phyloP scores from a whole-genome alignment of 2,329 filamentous ascomycete genomes.

The Meredithiella fracta region DNA sequence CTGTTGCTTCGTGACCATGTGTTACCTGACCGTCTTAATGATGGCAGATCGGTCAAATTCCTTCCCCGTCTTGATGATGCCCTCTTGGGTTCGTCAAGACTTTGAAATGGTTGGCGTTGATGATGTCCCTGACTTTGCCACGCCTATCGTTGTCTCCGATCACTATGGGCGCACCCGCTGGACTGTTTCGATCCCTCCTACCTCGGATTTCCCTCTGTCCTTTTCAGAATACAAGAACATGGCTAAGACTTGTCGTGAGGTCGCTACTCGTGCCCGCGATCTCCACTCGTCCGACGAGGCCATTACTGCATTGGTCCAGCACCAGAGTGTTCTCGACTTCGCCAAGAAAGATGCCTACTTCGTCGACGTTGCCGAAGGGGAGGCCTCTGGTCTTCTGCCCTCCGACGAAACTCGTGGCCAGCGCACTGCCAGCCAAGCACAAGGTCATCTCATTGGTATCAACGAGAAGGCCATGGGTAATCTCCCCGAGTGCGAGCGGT shows the following conservation, averaged over 20 bases:
- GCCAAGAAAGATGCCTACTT: conserved; percentile 51
- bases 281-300: conserved; percentile 21
- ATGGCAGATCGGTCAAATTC: conserved; percentile 19
- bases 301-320: conserved; percentile 21
- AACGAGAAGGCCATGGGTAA: conserved; percentile 27
- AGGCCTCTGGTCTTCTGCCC: conserved; percentile 45
- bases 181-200: conserved; percentile 64
- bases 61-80: conserved; percentile 17
- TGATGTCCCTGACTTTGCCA: conserved; percentile 52
- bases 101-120: conserved; percentile 54
- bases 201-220: conserved; percentile 48
- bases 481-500: conserved; percentile 46
- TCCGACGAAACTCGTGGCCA: conserved; percentile 22
- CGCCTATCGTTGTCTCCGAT: conserved; percentile 55
- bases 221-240: conserved; percentile 53
- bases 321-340: conserved; percentile 11
- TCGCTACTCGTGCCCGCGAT: conserved; percentile 41
- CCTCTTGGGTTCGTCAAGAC: conserved; percentile 23
- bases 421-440: conserved; percentile 19
- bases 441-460: conserved; percentile 33
- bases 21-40: conserved; percentile 29
- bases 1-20: conserved; percentile 30
- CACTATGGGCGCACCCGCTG: conserved; percentile 48
- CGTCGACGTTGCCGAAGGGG: conserved; percentile 58
- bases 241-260: conserved; percentile 48